Base-by-base conservation (phyloP, 2,329 filamentous ascomycete genomes). In the Xylaria sp. region DNA sequence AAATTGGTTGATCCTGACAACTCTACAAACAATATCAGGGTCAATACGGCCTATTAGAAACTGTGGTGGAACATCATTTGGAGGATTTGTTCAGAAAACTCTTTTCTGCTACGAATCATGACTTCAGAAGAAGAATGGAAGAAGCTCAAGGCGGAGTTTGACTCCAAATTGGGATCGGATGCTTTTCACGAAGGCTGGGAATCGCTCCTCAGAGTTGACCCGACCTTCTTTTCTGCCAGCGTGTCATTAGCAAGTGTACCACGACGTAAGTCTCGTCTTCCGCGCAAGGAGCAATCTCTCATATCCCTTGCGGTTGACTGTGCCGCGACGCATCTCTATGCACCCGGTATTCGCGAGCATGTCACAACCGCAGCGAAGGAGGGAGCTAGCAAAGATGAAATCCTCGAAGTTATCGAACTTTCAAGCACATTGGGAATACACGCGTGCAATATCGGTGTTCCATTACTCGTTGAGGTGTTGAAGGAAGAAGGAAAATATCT, bases 391-490 rank as follows among this genome's bases (percentile, higher is more conserved):
- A 71, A 74, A 11, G 73, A 74, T 2, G 82, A 84, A 69, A 77
- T 84, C n/a, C 73, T 84, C 38, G 83, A 84, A 69, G 78, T 80
- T 0, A 76, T 84, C 2, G 81, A 81, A 64, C 67, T 84, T 20
- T 79, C 80, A 1, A 77, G 75, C 58, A 82, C 81, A 1, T 70
- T 84, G 6, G 82, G 83, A 0, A 83, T 84, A 11, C 82, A 84
- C 64, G 80, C 82, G 0, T 81, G 79, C 64, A 83, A 81, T 50
- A 80, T 83, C 17, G 82, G 82, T 0, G 79, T 83, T 0, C 82
- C 82, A 0, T 69, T 84, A 3, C 73, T 85, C 0, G 77, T 81
- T 6, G 81, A 85, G 61, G 81, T 84, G 0, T 73, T 84, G 62
- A 78, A 78, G 60, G 83, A 84, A 62, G 79, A 79, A 55, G 80